phyloP scores from a whole-genome alignment of 2,329 filamentous ascomycete genomes.

The Microsporum audouinii region DNA sequence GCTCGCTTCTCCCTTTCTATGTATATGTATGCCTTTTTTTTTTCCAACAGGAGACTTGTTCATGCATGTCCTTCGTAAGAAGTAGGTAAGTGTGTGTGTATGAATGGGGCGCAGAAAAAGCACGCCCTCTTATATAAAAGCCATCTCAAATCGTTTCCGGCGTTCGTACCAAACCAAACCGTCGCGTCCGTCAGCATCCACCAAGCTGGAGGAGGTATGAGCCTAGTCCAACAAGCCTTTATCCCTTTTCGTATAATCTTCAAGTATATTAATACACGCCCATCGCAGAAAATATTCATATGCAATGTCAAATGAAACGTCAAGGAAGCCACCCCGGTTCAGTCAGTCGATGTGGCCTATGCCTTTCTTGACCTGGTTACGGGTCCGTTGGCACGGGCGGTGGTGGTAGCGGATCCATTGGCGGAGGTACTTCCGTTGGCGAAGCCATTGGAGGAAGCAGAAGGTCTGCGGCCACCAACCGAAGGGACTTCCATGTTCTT shows the following conservation, averaged over 20 bases:
- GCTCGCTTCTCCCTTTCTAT: not conserved
- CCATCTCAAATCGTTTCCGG: constrained; percentile 1
- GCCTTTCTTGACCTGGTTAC: constrained; percentile 39
- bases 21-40: not conserved
- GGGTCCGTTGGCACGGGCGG: constrained; percentile 33
- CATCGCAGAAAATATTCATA: not conserved
- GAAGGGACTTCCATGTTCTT: constrained; percentile 55
- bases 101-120: not conserved
- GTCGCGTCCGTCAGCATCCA: not conserved
- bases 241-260: not conserved
- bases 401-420: constrained; percentile 21
- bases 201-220: not conserved
- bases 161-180: not conserved
- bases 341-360: constrained; percentile 19
- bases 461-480: constrained; percentile 8
- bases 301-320: not conserved
- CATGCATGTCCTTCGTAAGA: not conserved
- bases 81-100: not conserved
- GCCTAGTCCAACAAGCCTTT: not conserved
- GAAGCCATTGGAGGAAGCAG: constrained; percentile 16
- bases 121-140: not conserved
- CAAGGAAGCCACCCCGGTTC: not conserved
- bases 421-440: constrained; percentile 9
- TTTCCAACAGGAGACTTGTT: not conserved
- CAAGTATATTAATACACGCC: not conserved